Evolutionary conservation across 495 filamentous ascomycete genomes (phyloP), one percentile per base, ranked within the genome.

Genomic region (Hypoxylon crocopeplum): DNA sequence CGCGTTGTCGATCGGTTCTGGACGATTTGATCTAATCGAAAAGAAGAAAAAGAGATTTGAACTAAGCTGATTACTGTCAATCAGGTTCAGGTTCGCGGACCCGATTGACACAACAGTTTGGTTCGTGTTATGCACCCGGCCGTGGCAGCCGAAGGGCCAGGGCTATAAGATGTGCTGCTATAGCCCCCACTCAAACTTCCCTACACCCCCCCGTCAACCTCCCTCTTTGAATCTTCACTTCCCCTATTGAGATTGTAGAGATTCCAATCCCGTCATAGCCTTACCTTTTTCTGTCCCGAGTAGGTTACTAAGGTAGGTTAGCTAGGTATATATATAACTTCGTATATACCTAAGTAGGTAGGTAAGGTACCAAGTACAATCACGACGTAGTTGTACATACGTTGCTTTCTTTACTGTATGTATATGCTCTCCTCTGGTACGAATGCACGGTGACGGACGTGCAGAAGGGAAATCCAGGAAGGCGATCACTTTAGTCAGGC

Each of bases 101-200:
- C 64, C 59, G 47, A 44, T 51, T 48, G 55, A 68, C 42, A 19
- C 58, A 46, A 55, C 50, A 66, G 60, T 60, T 68, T 68, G 61
- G 68, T 51, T 67, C 61, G 60, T 68, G 58, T 64, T 61, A 66
- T 70, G 68, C 68, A 70, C 38, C 49, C 54, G 57, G 61, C 68
- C 68, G 68, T 68, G 37, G 64, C 58, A 67, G 64, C 61, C 64
- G 61, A 67, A 63, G 40, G 37, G 3, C 15, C 46, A 48, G 41
- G 58, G 52, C 46, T 68, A 70, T 70, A 70, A 65, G 54, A 70
- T 64, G 68, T 68, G 64, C 64, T 59, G 32, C 34, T 68, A 70
- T 70, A 65, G 42, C 60, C 45, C 57, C 56, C 55, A 52, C 57
- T 57, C 45, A 54, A 52, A 37, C 36, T 30, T 41, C 36, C 55